phyloP scores from a whole-genome alignment of 805 yeast genomes.

The Schwanniomyces pseudopolymorphus region DNA sequence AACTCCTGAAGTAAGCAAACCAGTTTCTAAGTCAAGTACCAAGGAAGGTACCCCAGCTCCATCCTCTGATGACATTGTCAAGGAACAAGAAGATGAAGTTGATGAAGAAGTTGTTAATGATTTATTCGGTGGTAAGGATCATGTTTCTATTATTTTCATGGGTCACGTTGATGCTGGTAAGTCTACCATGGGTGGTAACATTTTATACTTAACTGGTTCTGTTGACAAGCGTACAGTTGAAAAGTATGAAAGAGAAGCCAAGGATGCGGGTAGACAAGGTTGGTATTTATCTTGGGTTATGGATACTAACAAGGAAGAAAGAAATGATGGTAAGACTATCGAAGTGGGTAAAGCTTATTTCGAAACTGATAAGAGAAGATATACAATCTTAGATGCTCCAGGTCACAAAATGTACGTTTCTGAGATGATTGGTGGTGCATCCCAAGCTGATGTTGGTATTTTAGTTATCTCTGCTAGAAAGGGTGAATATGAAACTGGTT shows the following conservation, averaged over 20 bases:
- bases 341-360: constrained; percentile 98
- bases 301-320: constrained; percentile 99
- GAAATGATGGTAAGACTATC: constrained; percentile 98
- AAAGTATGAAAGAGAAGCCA: constrained; percentile 96
- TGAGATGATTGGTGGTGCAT: constrained; percentile 99
- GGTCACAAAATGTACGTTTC: constrained; percentile 99
- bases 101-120: constrained; percentile 89
- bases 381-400: constrained; percentile 98
- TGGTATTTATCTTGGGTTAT: constrained; percentile 99
- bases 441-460: constrained; percentile 98
- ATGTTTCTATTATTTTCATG: constrained; percentile 95
- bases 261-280: constrained; percentile 99
- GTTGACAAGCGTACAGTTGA: constrained; percentile 99
- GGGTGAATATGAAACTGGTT: constrained; percentile 99
- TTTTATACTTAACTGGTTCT: constrained; percentile 89
- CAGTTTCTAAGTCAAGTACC: constrained; percentile 12
- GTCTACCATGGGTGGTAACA: constrained; percentile 98
- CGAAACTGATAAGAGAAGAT: constrained; percentile 97
- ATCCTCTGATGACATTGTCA: constrained; percentile 47
- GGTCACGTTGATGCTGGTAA: constrained; percentile 99
- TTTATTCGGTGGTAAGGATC: constrained; percentile 96
- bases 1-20: background rate
- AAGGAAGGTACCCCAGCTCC: constrained; percentile 13
- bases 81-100: constrained; percentile 75
- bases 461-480: constrained; percentile 96